A percentile compares a stretch with the other conserved stretches of the same genome.
phyloP scores from a whole-genome alignment of 2,329 filamentous ascomycete species.

The Paraphaeosphaeria minitans region DNA sequence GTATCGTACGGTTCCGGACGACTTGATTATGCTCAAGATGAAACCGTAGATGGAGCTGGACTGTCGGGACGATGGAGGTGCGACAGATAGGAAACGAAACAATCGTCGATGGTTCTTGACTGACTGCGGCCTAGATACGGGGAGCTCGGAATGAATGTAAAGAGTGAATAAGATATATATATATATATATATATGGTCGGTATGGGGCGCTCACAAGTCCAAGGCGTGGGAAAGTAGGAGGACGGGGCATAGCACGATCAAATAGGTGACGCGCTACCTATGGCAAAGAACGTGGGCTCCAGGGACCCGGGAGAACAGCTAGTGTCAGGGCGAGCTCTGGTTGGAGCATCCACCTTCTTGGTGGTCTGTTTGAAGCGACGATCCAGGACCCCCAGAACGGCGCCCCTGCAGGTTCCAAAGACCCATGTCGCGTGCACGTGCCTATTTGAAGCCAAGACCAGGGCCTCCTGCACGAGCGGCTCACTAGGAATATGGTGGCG shows the following conservation, averaged over 20 bases:
- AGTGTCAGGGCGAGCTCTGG: slow-evolving; percentile 33
- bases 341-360: slow-evolving; percentile 37
- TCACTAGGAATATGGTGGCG: slow-evolving; percentile 25
- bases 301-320: slow-evolving; percentile 28
- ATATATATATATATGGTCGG: slow-evolving; percentile 23
- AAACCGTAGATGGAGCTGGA: slow-evolving; percentile 28
- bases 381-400: slow-evolving; percentile 33
- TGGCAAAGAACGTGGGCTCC: slow-evolving; percentile 28
- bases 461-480: slow-evolving; percentile 26
- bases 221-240: slow-evolving; percentile 28
- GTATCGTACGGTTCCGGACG: slow-evolving; percentile 18
- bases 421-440: slow-evolving; percentile 28
- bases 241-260: slow-evolving; percentile 36
- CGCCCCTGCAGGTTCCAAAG: slow-evolving; percentile 31
- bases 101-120: slow-evolving; percentile 11
- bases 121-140: slow-evolving; percentile 1
- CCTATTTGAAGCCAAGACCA: slow-evolving; percentile 28
- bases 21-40: slow-evolving; percentile 28
- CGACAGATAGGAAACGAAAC: slow-evolving; percentile 32
- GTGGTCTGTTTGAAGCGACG: slow-evolving; percentile 28
- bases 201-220: slow-evolving; percentile 29
- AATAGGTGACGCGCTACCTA: slow-evolving; percentile 34
- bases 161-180: slow-evolving; percentile 26
- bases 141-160: slow-evolving; percentile 16
- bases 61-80: slow-evolving; percentile 21